Conservation (phyloP, 345 rosid species). For the Litchi chinensis region DNA sequence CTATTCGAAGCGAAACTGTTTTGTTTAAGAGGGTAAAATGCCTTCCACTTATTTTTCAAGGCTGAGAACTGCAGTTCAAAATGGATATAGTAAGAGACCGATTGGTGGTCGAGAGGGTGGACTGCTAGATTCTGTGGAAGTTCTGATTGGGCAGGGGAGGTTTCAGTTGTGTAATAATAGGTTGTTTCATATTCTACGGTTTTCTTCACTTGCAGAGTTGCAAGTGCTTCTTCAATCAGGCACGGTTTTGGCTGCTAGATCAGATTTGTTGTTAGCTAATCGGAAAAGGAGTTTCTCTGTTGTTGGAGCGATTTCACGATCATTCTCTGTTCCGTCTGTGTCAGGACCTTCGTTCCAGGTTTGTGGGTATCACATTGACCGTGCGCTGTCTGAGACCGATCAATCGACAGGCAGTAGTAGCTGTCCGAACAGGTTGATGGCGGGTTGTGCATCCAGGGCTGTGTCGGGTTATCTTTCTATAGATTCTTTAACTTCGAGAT, state of each 20-base stretch:
- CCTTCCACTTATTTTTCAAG: slow-evolving; percentile 46
- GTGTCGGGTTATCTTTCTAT: slow-evolving; percentile 36
- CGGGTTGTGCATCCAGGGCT: slow-evolving; percentile 48
- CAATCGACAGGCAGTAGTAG: slow-evolving; percentile 33
- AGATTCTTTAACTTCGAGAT: slow-evolving; percentile 44
- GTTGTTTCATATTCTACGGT: slow-evolving; percentile 48
- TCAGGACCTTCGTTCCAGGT: slow-evolving; percentile 89
- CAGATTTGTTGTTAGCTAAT: slow-evolving; percentile 54
- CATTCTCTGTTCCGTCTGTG: slow-evolving; percentile 85
- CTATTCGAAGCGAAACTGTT: slow-evolving; percentile 26
- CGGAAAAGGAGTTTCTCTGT: slow-evolving; percentile 74
- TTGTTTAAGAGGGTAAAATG: slow-evolving; percentile 59
- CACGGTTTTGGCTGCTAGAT: slow-evolving; percentile 44
- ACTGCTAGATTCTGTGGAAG: slow-evolving; percentile 43
- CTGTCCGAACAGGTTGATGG: slow-evolving; percentile 49
- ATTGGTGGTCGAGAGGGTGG: slow-evolving; percentile 39
- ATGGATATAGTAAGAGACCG: slow-evolving; percentile 43
- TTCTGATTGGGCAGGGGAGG: slow-evolving; percentile 58
- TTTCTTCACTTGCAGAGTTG: slow-evolving; percentile 45
- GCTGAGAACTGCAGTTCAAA: slow-evolving; percentile 55
- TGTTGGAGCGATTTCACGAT: slow-evolving; percentile 74
- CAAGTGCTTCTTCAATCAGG: slow-evolving; percentile 55
- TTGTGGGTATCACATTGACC: slow-evolving; percentile 84
- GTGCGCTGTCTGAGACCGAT: slow-evolving; percentile 45
- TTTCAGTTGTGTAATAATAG: slow-evolving; percentile 50